Conservation (phyloP, 306 rosid species). For the Lotus japonicus region DNA sequence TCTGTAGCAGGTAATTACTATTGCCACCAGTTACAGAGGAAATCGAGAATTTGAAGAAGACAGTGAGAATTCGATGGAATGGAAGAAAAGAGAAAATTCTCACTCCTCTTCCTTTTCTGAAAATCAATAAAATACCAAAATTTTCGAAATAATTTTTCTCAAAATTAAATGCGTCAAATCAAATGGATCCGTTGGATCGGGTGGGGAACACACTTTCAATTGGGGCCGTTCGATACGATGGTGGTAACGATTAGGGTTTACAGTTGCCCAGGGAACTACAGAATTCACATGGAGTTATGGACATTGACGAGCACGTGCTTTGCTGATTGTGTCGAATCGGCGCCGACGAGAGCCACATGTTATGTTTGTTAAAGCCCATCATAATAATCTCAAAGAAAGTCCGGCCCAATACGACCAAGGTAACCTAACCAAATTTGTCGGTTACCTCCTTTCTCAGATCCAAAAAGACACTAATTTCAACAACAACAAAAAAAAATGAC, state of each 20-base stretch:
- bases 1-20: background rate
- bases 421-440: too few relatives aligned
- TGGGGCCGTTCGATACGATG: constrained; percentile 42
- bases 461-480: too few relatives aligned
- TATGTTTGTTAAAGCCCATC: background rate
- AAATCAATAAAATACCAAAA: background rate
- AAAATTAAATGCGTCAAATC: background rate
- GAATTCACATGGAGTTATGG: constrained; percentile 2
- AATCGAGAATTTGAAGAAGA: background rate
- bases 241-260: background rate
- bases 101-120: background rate
- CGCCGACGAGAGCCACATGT: constrained; percentile 14
- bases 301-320: constrained; percentile 15
- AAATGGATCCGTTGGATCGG: constrained; percentile 34
- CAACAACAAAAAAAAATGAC: too few relatives aligned
- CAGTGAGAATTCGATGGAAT: constrained; percentile 2
- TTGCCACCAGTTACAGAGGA: constrained; percentile 1
- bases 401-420: background rate
- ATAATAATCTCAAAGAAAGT: background rate
- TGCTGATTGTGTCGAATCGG: background rate
- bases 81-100: too few relatives aligned
- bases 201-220: constrained; percentile 39
- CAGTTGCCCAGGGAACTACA: background rate
- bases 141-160: background rate
- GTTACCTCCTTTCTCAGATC: too few relatives aligned